Evolutionary conservation across 768 basidiomycete genomes (phyloP).

Genomic region (Rhodotorula toruloides): DNA sequence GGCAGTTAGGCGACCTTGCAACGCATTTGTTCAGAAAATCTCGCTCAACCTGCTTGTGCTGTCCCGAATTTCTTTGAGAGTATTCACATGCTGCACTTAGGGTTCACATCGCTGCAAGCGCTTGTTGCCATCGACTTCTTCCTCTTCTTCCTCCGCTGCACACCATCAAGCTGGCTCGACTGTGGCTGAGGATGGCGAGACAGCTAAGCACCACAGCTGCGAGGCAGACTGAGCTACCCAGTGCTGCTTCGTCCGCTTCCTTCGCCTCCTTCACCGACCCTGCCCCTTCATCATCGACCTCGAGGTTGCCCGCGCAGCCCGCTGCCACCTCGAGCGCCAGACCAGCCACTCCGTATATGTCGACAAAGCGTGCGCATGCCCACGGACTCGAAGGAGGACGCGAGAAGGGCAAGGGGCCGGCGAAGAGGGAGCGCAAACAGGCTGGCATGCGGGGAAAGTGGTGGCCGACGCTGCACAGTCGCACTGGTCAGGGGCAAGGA

Average conservation of each 20-base stretch:
- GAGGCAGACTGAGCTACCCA: background rate
- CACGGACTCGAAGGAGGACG: too few relatives aligned
- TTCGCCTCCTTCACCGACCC: background rate
- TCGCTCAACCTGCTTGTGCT: too few relatives aligned
- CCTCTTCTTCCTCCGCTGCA: background rate
- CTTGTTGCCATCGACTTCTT: background rate
- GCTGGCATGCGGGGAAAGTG: background rate
- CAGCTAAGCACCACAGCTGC: background rate
- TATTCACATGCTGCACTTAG: too few relatives aligned
- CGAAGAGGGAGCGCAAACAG: background rate
- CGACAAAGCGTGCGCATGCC: too few relatives aligned
- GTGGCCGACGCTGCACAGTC: background rate
- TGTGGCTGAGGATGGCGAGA: too few relatives aligned
- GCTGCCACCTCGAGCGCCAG: background rate
- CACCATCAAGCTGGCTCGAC: background rate
- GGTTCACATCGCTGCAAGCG: too few relatives aligned
- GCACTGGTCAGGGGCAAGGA: background rate
- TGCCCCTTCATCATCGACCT: background rate
- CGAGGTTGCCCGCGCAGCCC: too few relatives aligned
- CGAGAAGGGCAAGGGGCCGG: background rate
- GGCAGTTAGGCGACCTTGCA: too few relatives aligned
- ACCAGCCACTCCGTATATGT: background rate
- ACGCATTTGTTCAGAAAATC: too few relatives aligned
- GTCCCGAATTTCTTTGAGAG: too few relatives aligned
- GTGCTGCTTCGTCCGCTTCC: background rate